Conservation (phyloP, 164 flowering plant species). For the Umbellularia californica region DNA sequence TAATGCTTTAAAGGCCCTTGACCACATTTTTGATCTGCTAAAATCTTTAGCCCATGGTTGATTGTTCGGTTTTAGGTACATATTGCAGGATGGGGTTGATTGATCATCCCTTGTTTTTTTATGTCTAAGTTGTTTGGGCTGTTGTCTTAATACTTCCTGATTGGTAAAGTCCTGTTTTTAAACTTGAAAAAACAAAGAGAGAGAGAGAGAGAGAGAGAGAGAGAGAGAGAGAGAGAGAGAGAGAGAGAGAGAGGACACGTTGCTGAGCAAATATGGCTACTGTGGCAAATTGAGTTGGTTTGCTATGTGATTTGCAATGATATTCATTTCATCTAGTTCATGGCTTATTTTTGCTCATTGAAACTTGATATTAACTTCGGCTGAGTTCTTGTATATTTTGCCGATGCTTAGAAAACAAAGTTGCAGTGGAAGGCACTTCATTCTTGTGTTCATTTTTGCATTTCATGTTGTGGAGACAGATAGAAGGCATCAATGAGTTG, state of each 20-base stretch:
- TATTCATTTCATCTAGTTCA: no score
- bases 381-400: no score
- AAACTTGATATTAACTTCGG: no score
- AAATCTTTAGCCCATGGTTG: no score
- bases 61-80: no score
- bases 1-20: no score
- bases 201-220: background rate
- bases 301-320: background rate
- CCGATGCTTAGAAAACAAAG: background rate
- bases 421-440: background rate
- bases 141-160: background rate
- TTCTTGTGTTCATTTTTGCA: background rate
- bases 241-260: background rate
- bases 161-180: background rate
- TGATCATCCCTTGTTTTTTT: no score
- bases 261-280: background rate
- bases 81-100: no score
- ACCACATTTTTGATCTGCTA: no score
- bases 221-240: no score
- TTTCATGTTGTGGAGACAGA: constrained; percentile 33
- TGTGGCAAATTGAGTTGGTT: background rate
- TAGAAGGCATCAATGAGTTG: constrained; percentile 61
- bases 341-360: no score
- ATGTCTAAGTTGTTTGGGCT: background rate
- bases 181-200: background rate